A percentile compares a stretch with the other conserved stretches of the same genome.
Conservation (phyloP, 768 basidiomycete genomes). For the Rhodosporidiobolus odoratus region DNA sequence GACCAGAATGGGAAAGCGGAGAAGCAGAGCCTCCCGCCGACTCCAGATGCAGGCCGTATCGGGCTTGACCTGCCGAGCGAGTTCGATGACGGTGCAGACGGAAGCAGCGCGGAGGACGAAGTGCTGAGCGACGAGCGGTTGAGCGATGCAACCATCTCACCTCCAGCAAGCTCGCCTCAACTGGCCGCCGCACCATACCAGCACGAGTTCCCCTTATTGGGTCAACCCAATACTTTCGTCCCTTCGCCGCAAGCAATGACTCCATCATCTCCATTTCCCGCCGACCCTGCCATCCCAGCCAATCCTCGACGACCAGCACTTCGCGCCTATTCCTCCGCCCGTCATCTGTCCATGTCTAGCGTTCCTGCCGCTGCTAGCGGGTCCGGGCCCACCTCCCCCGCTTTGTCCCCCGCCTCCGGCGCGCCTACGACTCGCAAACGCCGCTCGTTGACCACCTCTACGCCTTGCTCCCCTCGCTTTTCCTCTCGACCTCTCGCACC, state of each 20-base stretch:
- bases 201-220: neutral
- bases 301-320: slow-evolving; percentile 16
- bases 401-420: neutral
- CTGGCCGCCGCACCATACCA: neutral
- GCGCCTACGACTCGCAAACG: neutral
- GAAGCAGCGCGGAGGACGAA: no score
- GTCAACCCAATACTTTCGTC: neutral
- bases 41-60: neutral
- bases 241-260: neutral
- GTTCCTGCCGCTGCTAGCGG: no score
- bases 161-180: no score
- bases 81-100: neutral
- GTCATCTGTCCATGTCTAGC: slow-evolving; percentile 31
- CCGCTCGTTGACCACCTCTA: neutral
- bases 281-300: neutral
- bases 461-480: neutral
- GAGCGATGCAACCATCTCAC: neutral
- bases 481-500: slow-evolving; percentile 1
- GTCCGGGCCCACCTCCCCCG: neutral
- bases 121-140: slow-evolving; percentile 4
- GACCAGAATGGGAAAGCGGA: slow-evolving; percentile 30
- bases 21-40: slow-evolving; percentile 17
- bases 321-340: slow-evolving; percentile 32
- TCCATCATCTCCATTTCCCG: slow-evolving; percentile 2
- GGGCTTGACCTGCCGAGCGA: neutral